These are phyloP conservation scores for Phytomonas francai DNA, from an alignment of 208 protist genomes.

Conservation along the genomic window DNA sequence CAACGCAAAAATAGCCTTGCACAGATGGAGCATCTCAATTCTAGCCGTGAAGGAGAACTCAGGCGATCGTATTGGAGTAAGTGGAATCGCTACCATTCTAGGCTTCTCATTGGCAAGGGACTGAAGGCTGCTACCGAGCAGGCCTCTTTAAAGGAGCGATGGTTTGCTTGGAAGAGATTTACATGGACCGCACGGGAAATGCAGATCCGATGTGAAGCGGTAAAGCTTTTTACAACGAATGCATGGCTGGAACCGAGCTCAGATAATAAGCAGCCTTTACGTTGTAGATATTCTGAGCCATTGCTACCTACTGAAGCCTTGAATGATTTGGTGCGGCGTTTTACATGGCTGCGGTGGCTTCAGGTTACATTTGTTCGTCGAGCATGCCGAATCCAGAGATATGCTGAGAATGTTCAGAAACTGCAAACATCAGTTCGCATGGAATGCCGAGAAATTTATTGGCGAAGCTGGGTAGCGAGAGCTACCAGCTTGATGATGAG, in stretches of 20 bases:
- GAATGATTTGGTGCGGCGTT: conserved; percentile 8
- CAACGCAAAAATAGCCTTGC: not conserved
- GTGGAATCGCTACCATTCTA: conserved; percentile 2
- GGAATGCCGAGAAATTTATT: not conserved
- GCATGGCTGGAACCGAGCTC: not conserved
- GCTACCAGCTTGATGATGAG: conserved; percentile 8
- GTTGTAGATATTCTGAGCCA: not conserved
- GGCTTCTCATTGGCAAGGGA: too few species aligned
- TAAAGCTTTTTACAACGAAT: conserved; percentile 2
- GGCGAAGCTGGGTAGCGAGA: conserved; percentile 13
- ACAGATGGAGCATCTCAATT: not conserved
- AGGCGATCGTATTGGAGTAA: not conserved
- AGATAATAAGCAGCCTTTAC: too few species aligned
- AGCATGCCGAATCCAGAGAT: conserved; percentile 12
- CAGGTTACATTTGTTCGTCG: conserved; percentile 13
- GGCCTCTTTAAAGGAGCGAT: not conserved
- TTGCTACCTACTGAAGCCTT: not conserved
- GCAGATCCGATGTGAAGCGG: not conserved
- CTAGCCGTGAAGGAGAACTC: not conserved
- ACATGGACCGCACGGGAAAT: not conserved
- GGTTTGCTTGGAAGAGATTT: not conserved
- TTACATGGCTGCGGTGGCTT: conserved; percentile 26
- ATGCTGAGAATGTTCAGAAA: not conserved
- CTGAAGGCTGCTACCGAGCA: too few species aligned
- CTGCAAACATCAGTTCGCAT: not conserved